phyloP scores from a whole-genome alignment of 805 yeast species.

The Wickerhamomyces queroliae region DNA sequence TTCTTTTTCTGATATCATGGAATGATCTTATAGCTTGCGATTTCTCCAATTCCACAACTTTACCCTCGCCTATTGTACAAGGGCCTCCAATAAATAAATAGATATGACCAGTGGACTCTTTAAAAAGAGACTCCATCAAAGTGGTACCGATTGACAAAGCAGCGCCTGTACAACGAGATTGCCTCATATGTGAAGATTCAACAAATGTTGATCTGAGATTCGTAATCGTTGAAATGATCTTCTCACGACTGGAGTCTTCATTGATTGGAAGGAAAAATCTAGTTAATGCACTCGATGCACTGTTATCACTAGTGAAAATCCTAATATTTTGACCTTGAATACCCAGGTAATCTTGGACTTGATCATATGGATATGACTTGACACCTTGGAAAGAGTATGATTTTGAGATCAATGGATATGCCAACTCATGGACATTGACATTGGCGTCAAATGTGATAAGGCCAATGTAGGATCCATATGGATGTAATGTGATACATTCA shows the following conservation, averaged over 20 bases:
- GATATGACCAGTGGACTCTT: slow-evolving; percentile 78
- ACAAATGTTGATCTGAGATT: not conserved
- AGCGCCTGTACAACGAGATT: slow-evolving; percentile 83
- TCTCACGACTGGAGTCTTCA: slow-evolving; percentile 36
- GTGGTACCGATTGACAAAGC: slow-evolving; percentile 81
- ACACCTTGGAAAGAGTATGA: slow-evolving; percentile 80
- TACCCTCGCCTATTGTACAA: slow-evolving; percentile 88
- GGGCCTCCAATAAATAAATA: slow-evolving; percentile 91
- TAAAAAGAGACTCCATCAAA: slow-evolving; percentile 70
- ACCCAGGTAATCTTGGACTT: slow-evolving; percentile 50
- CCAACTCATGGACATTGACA: slow-evolving; percentile 79
- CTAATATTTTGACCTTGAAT: not conserved
- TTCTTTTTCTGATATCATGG: slow-evolving; percentile 84
- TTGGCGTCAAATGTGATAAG: slow-evolving; percentile 80
- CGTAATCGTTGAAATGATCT: not conserved
- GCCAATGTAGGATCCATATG: slow-evolving; percentile 79
- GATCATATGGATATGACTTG: slow-evolving; percentile 55
- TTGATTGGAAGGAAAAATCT: slow-evolving; percentile 72
- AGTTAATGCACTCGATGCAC: slow-evolving; percentile 68
- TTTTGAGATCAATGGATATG: slow-evolving; percentile 53
- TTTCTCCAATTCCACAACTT: slow-evolving; percentile 80
- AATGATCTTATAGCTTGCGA: slow-evolving; percentile 93
- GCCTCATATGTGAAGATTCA: slow-evolving; percentile 16
- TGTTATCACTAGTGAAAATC: slow-evolving; percentile 25
- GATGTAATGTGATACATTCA: slow-evolving; percentile 63